phyloP scores from a whole-genome alignment of 768 basidiomycete species.

The Podaxis sp. region DNA sequence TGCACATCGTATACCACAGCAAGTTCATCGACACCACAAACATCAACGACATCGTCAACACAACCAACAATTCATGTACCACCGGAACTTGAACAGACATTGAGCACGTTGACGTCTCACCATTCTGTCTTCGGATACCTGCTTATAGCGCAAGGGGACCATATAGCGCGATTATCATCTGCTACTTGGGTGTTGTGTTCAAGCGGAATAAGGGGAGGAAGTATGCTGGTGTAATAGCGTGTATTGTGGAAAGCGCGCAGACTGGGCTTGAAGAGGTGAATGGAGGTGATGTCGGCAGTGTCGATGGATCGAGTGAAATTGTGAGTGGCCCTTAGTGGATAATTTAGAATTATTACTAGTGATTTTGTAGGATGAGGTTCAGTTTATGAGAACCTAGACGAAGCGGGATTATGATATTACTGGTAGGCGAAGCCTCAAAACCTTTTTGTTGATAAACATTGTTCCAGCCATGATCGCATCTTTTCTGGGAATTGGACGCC shows the following conservation, averaged over 20 bases:
- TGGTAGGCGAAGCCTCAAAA: too few relatives aligned
- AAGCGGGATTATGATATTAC: constrained; percentile 88
- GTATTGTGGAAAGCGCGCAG: constrained; percentile 79
- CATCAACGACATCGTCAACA: constrained; percentile 12
- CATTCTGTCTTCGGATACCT: constrained; percentile 87
- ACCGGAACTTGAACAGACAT: constrained; percentile 80
- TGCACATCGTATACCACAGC: constrained; percentile 22
- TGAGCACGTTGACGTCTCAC: constrained; percentile 74
- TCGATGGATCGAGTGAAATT: constrained; percentile 40
- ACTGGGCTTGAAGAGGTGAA: constrained; percentile 78
- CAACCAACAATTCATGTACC: constrained; percentile 38
- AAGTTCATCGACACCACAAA: constrained; percentile 20
- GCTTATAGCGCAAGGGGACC: constrained; percentile 63
- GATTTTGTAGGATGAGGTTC: constrained; percentile 69
- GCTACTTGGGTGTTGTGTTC: constrained; percentile 81
- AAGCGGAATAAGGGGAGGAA: constrained; percentile 80
- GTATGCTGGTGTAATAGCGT: constrained; percentile 69
- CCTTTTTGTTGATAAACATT: too few relatives aligned
- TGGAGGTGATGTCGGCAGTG: constrained; percentile 31
- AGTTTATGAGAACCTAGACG: constrained; percentile 89
- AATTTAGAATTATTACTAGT: not conserved
- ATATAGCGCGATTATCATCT: constrained; percentile 76
- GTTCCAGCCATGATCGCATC: constrained; percentile 83
- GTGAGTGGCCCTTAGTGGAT: constrained; percentile 39
- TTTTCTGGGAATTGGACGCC: constrained; percentile 66